Percentiles rank a stretch among this genome's conserved stretches.
These are phyloP conservation scores for Ceratocystis eucalypticola DNA, from an alignment of 2,329 filamentous ascomycete species.

Conservation along the genomic window DNA sequence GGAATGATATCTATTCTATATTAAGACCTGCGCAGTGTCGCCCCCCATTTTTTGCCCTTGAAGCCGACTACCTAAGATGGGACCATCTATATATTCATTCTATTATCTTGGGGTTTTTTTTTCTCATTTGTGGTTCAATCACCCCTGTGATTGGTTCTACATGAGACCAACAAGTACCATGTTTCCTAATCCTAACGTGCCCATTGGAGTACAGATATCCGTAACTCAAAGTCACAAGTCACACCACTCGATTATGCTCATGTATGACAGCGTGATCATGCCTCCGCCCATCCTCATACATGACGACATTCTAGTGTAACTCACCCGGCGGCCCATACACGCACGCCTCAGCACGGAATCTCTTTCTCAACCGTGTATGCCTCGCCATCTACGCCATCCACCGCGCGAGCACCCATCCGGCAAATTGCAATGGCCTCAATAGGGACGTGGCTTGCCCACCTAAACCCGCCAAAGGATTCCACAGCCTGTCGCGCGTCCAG, in stretches of 20 bases:
- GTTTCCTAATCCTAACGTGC: not conserved
- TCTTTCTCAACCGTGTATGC: constrained; percentile 42
- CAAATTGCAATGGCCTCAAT: constrained; percentile 67
- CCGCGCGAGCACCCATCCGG: constrained; percentile 70
- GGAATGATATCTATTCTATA: not conserved
- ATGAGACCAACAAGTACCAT: not conserved
- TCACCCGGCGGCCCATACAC: constrained; percentile 13
- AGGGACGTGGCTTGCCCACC: constrained; percentile 56
- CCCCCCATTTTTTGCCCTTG: no score
- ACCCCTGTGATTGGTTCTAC: not conserved
- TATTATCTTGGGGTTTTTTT: not conserved
- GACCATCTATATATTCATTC: no score
- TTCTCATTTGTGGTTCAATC: not conserved
- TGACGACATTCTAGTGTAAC: not conserved
- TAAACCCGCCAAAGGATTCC: constrained; percentile 47
- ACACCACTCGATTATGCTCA: not conserved
- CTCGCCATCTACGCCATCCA: constrained; percentile 38
- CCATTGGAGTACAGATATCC: not conserved
- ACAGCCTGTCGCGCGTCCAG: constrained; percentile 44
- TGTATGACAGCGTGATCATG: not conserved
- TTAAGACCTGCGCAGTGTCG: no score
- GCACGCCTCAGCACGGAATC: constrained; percentile 27
- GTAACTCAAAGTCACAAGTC: not conserved
- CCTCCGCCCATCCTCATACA: not conserved
- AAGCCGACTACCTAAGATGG: no score